Conservation (phyloP, 1,284 basidiomycete genomes). For the Paramarasmius palmivorus region DNA sequence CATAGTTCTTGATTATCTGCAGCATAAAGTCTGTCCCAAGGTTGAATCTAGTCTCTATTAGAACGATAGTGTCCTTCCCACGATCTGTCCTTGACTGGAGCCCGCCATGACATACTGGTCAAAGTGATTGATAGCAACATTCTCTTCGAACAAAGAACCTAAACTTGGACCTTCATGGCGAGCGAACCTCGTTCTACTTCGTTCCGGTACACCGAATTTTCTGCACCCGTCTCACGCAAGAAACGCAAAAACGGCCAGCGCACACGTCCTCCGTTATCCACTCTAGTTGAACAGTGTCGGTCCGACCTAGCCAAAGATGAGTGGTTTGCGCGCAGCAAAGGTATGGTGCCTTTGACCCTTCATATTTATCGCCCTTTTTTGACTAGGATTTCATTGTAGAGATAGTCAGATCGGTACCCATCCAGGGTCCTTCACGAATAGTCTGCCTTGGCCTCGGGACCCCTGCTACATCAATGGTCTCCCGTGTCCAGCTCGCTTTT, state of each 20-base stretch:
- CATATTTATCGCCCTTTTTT: too few species aligned
- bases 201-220: constrained; percentile 41
- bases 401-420: neutral
- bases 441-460: constrained; percentile 74
- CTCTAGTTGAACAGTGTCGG: constrained; percentile 34
- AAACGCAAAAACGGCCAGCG: constrained; percentile 37
- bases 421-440: neutral
- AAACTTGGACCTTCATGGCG: neutral
- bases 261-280: constrained; percentile 22
- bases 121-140: neutral
- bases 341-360: constrained; percentile 29
- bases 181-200: constrained; percentile 4
- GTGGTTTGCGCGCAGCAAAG: constrained; percentile 46
- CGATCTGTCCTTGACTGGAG: too few species aligned
- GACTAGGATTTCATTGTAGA: too few species aligned
- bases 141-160: neutral
- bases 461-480: constrained; percentile 56
- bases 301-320: constrained; percentile 37
- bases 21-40: too few species aligned
- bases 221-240: constrained; percentile 38
- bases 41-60: too few species aligned
- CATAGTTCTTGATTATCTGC: too few species aligned
- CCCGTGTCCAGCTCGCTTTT: constrained; percentile 68
- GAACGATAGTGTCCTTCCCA: too few species aligned
- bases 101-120: too few species aligned